Percentiles rank a stretch among this genome's conserved stretches.
phyloP scores from a whole-genome alignment of 352 stramenopile genomes.

The Phytophthora citricola region DNA sequence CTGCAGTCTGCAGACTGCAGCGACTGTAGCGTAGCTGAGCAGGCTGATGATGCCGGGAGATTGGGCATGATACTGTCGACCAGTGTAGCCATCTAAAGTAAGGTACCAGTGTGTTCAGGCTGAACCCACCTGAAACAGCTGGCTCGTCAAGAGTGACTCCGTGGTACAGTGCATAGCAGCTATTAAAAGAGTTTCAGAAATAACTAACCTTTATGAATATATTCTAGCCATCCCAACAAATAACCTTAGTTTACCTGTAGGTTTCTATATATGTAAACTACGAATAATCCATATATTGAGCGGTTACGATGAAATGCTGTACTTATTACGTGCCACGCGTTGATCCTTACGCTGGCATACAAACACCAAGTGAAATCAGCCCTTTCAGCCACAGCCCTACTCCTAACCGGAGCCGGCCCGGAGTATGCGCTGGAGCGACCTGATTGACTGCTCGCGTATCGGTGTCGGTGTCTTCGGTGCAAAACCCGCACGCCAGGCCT shows the following conservation, averaged over 20 bases:
- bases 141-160: background rate
- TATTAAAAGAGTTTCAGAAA: too few species aligned
- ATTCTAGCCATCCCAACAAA: too few species aligned
- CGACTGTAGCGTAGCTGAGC: too few species aligned
- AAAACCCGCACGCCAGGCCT: constrained; percentile 20
- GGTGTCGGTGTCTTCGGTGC: constrained; percentile 22
- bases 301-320: too few species aligned
- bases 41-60: too few species aligned
- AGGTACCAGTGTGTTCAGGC: background rate
- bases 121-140: constrained; percentile 30
- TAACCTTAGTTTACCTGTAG: too few species aligned
- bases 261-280: too few species aligned
- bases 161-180: too few species aligned
- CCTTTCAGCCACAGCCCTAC: constrained; percentile 12
- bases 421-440: constrained; percentile 30
- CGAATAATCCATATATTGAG: too few species aligned
- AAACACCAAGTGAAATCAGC: constrained; percentile 37
- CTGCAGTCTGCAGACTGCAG: too few species aligned
- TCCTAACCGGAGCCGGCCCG: constrained; percentile 17
- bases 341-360: constrained; percentile 13
- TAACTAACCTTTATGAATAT: too few species aligned
- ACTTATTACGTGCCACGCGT: constrained; percentile 22
- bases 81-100: constrained; percentile 10
- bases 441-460: constrained; percentile 38
- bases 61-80: too few species aligned